Evolutionary conservation across 192 early-diverging fungal genomes (phyloP).

Genomic region (Chytriomyces confervae): DNA sequence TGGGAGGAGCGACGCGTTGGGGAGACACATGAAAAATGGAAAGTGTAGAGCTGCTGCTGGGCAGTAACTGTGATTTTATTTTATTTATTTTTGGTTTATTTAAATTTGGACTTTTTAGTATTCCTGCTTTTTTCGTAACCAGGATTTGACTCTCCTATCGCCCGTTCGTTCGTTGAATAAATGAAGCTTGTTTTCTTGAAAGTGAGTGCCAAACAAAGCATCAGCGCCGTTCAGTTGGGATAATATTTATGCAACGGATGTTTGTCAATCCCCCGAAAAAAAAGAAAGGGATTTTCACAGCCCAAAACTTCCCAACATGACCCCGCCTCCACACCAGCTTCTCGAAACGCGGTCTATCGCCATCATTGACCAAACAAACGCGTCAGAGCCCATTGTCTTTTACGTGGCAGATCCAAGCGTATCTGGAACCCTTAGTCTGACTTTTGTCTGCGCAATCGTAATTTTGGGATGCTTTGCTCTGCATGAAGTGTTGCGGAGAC

Average conservation of each 20-base stretch:
- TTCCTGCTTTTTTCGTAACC: neutral
- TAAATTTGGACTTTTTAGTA: neutral
- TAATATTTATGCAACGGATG: too few species aligned
- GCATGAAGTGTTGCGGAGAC: slow-evolving; percentile 42
- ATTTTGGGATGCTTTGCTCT: slow-evolving; percentile 31
- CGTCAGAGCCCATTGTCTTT: slow-evolving; percentile 1
- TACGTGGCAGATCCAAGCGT: slow-evolving; percentile 47
- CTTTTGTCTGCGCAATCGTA: slow-evolving; percentile 32
- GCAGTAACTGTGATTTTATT: neutral
- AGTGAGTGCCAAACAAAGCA: too few species aligned
- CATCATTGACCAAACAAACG: neutral
- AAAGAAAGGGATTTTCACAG: too few species aligned
- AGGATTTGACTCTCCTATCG: too few species aligned
- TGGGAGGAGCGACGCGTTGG: slow-evolving; percentile 13
- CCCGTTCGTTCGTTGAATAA: too few species aligned
- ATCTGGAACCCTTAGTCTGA: slow-evolving; percentile 38
- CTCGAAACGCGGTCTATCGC: neutral
- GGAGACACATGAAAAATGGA: slow-evolving; percentile 14
- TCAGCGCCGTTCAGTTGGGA: too few species aligned
- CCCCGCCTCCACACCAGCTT: neutral
- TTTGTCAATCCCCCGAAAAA: too few species aligned
- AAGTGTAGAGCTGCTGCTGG: neutral
- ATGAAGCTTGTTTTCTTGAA: too few species aligned
- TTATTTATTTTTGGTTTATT: neutral
- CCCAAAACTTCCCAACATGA: too few species aligned